These are phyloP conservation scores for Cokeromyces recurvatus DNA, from an alignment of 371 early-diverging fungal species.

Conservation along the genomic window DNA sequence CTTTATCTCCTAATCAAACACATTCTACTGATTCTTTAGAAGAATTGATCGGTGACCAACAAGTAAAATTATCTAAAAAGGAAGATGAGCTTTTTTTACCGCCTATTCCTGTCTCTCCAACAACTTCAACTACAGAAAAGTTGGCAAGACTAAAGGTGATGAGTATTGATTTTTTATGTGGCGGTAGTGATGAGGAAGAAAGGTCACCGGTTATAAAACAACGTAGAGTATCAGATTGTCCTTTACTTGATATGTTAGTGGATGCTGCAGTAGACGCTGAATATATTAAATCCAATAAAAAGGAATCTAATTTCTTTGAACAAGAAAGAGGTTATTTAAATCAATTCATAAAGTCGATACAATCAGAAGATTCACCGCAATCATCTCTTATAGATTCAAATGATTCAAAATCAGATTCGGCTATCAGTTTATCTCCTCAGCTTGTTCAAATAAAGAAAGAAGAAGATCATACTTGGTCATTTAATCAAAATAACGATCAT, in stretches of 20 bases:
- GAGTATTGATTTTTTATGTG: conserved; percentile 42
- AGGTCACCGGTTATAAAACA: not conserved
- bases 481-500: conserved; percentile 4
- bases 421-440: not conserved
- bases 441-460: not conserved
- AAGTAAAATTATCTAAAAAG: not conserved
- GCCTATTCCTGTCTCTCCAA: not conserved
- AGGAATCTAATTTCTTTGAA: conserved; percentile 2
- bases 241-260: conserved; percentile 31
- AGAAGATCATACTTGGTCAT: no score
- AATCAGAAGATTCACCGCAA: conserved; percentile 4
- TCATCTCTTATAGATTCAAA: conserved; percentile 6
- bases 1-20: not conserved
- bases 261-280: conserved; percentile 36
- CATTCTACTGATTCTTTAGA: conserved; percentile 8
- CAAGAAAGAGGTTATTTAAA: no score
- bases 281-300: conserved; percentile 9
- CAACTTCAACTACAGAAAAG: conserved; percentile 6
- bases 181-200: conserved; percentile 10
- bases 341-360: conserved; percentile 20
- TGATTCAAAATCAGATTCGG: conserved; percentile 39
- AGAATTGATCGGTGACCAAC: conserved; percentile 12
- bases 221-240: conserved; percentile 11
- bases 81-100: no score
- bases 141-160: conserved; percentile 22